Evolutionary conservation across 1,284 basidiomycete species (phyloP), one percentile per base, ranked within the genome.

Genomic region (Testicularia cyperi): DNA sequence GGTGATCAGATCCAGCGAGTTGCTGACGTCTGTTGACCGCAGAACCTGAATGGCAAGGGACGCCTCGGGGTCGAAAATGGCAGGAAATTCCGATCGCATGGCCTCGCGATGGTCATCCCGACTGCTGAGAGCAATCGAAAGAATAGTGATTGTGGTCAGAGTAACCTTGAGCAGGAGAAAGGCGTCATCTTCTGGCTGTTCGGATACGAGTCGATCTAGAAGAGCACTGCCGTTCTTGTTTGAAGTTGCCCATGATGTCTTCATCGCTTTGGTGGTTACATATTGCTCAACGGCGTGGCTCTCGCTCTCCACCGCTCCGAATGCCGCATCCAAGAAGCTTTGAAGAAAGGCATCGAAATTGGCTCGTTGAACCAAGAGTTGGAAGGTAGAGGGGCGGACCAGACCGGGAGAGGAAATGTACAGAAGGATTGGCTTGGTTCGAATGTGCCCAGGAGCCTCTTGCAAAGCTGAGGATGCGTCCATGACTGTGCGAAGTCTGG

Each of bases 61-160:
- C 5, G 57, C 54, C 20, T 61, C 57, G 26, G 43, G 51, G 38
- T 61, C 57, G 51, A 52, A 56, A 18, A 53, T 24, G 2, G 58
- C 52, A 4, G 44, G 44, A 36, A 56, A 37, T 19, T 48, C 38
- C 36, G 27, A 31, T 33, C 32, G 35, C 53, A 56, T 44, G 27
- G 53, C 53, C 31, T 53, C 35, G 9, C 35, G 41, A 39, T 44
- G 36, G 34, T 56, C 53, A 19, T 42, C 25, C 23, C 42, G 34
- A 2, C 41, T 26, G 16, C 36, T 31, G 12, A 56, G 37, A 20
- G 46, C 48, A 15, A 45, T 27, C 4, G 25, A 48, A 15, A 53
- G 13, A 19, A 52, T 48, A 2, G 31, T 44, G 23, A 62, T 22
- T 10, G 53, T 56, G 7, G 58, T 62, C 2, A 62, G 39, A 18